phyloP scores from a whole-genome alignment of 2,329 filamentous ascomycete genomes.

The Endothia cerciana region DNA sequence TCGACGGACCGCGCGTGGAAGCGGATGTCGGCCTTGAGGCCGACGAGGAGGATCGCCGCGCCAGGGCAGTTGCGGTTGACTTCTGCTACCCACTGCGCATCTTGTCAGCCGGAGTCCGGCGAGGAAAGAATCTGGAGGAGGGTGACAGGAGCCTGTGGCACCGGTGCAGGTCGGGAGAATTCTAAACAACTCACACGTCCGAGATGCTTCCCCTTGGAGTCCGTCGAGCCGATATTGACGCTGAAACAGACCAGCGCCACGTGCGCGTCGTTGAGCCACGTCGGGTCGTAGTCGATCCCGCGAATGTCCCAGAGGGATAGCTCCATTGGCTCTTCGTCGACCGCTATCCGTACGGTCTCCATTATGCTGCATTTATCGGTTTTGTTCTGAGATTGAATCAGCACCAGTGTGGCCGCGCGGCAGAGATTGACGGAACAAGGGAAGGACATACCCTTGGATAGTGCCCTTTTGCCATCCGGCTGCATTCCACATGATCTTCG shows the following conservation, averaged over 20 bases:
- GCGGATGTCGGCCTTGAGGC: constrained; percentile 28
- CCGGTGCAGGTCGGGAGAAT: background rate
- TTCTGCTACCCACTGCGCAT: constrained; percentile 26
- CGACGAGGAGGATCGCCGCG: constrained; percentile 28
- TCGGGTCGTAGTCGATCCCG: constrained; percentile 29
- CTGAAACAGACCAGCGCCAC: constrained; percentile 29
- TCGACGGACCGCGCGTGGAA: constrained; percentile 28
- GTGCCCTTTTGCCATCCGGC: constrained; percentile 24
- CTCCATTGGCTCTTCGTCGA: constrained; percentile 27
- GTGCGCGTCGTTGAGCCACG: constrained; percentile 25
- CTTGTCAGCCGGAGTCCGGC: background rate
- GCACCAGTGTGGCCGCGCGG: background rate
- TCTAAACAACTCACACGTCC: constrained; percentile 22
- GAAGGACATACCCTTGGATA: constrained; percentile 17
- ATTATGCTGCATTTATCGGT: constrained; percentile 15
- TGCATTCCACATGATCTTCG: background rate
- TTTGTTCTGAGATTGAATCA: background rate
- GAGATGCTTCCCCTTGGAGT: constrained; percentile 28
- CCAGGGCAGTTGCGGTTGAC: constrained; percentile 29
- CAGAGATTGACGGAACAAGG: background rate
- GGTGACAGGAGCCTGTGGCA: no score
- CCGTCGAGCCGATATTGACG: constrained; percentile 28
- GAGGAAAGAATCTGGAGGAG: background rate
- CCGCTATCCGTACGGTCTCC: constrained; percentile 22
- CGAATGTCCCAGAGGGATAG: constrained; percentile 28